Conservation (phyloP, 176 grass and related monocot species). For the Typha latifolia region DNA sequence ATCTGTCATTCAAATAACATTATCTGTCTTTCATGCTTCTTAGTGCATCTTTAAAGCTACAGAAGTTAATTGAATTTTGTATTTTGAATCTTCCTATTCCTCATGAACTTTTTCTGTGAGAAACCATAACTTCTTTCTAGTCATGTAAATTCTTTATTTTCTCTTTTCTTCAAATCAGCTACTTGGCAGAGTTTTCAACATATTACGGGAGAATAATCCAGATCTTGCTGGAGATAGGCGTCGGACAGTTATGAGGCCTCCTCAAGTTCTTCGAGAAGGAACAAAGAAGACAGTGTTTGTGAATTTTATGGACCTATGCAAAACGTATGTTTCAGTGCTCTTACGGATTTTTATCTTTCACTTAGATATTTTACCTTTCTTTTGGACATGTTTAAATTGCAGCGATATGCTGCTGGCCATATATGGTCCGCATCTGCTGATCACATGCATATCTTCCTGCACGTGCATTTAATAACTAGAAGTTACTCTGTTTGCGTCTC, state of each 20-base stretch:
- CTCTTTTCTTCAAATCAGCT: conserved; percentile 36
- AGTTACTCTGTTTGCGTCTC: no score
- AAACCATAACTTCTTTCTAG: background rate
- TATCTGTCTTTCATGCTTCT: no score
- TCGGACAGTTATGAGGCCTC: conserved; percentile 60
- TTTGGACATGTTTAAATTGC: no score
- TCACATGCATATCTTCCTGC: no score
- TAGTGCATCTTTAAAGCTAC: no score
- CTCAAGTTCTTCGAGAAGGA: conserved; percentile 80
- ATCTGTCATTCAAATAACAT: no score
- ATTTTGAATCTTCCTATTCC: background rate
- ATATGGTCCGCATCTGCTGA: no score
- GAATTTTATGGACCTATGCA: conserved; percentile 86
- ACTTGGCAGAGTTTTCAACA: conserved; percentile 68
- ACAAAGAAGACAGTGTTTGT: conserved; percentile 91
- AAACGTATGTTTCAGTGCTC: conserved; percentile 29
- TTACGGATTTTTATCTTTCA: background rate
- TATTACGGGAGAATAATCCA: conserved; percentile 70
- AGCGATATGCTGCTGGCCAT: no score
- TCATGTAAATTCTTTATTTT: conserved; percentile 11
- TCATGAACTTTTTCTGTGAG: background rate
- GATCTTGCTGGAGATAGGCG: conserved; percentile 65
- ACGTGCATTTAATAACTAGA: no score
- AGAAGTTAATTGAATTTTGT: background rate
- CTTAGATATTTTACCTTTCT: background rate